These are phyloP conservation scores for Tricholoma furcatifolium DNA, from an alignment of 768 basidiomycete species.

Conservation along the genomic window DNA sequence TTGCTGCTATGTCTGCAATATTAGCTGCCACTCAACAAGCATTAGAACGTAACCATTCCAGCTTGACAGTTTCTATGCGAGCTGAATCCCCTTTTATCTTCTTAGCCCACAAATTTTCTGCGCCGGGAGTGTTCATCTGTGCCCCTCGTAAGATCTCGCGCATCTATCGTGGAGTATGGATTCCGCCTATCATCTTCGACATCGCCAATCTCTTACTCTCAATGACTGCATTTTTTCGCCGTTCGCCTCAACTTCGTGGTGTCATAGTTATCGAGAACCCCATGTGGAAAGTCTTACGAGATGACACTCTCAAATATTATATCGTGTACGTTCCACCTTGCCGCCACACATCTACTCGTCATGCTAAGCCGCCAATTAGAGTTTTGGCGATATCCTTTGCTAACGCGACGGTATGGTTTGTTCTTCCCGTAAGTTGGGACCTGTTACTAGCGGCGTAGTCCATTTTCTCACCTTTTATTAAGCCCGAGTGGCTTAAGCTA, in stretches of 20 bases:
- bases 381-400: conserved; percentile 17
- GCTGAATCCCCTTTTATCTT: not conserved
- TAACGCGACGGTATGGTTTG: conserved; percentile 20
- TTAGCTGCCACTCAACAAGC: conserved; percentile 10
- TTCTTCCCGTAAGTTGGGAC: conserved; percentile 16
- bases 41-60: conserved; percentile 14
- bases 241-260: conserved; percentile 5
- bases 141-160: conserved; percentile 15
- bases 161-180: conserved; percentile 23
- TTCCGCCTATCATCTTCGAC: conserved; percentile 23
- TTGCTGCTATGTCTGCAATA: conserved; percentile 16
- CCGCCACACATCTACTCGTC: not conserved
- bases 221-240: conserved; percentile 16
- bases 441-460: not conserved
- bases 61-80: not conserved
- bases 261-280: conserved; percentile 4
- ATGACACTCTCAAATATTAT: conserved; percentile 26
- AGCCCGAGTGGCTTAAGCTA: conserved; percentile 23
- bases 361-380: conserved; percentile 10
- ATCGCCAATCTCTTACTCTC: conserved; percentile 19
- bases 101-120: conserved; percentile 10
- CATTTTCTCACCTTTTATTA: not conserved
- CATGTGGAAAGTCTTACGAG: conserved; percentile 22
- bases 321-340: conserved; percentile 19
- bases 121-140: conserved; percentile 17